Percentiles rank a stretch among this genome's conserved stretches.
Conservation (phyloP, 768 basidiomycete species). For the Amanita muscaria region DNA sequence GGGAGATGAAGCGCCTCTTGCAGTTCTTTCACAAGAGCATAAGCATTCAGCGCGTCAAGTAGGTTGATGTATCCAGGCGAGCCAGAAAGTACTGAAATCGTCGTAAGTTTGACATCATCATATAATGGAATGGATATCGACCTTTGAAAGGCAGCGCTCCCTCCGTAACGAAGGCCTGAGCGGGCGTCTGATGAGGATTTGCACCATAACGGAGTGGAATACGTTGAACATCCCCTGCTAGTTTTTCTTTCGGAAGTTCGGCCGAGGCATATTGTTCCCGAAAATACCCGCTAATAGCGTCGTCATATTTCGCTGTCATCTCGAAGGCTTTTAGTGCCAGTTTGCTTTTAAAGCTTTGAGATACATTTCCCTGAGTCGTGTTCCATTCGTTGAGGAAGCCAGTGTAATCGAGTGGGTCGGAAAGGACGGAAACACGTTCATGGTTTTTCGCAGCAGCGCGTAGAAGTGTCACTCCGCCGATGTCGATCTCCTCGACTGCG, state of each 20-base stretch:
- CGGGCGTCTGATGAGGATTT: constrained; percentile 98
- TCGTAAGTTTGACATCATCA: not conserved
- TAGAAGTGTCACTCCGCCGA: constrained; percentile 95
- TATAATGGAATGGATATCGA: constrained; percentile 21
- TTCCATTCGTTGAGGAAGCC: constrained; percentile 75
- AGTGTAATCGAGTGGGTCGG: constrained; percentile 81
- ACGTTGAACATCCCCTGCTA: constrained; percentile 69
- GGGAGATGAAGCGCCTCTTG: constrained; percentile 81
- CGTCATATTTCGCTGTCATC: constrained; percentile 91
- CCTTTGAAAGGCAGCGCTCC: constrained; percentile 94
- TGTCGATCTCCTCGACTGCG: constrained; percentile 97
- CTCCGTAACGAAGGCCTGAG: constrained; percentile 86
- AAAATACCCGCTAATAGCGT: constrained; percentile 94
- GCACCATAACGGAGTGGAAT: constrained; percentile 89
- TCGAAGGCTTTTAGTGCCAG: constrained; percentile 97
- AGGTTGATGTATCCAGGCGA: constrained; percentile 99
- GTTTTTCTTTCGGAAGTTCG: constrained; percentile 52
- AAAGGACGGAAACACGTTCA: constrained; percentile 81
- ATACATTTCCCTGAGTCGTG: constrained; percentile 65
- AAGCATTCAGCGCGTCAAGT: constrained; percentile 94
- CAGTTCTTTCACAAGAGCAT: constrained; percentile 90
- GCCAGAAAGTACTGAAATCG: constrained; percentile 68
- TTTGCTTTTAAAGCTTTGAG: constrained; percentile 59
- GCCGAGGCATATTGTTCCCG: constrained; percentile 88
- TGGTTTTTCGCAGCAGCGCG: constrained; percentile 99